Conservation (phyloP, 345 rosid genomes). For the Boechera retrofracta region DNA sequence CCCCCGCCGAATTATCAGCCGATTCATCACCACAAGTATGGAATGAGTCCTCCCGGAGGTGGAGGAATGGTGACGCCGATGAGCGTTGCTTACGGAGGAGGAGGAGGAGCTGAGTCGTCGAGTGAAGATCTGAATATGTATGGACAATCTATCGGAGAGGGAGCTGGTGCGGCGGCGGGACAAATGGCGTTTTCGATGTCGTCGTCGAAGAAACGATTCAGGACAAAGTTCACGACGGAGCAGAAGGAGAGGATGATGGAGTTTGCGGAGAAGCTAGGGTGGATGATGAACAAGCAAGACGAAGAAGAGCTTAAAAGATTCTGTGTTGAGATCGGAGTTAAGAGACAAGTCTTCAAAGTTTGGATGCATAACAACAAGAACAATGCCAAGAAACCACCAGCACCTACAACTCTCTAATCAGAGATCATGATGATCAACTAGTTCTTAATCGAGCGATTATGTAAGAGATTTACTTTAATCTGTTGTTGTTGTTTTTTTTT, state of each 20-base stretch:
- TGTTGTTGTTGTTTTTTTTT: constrained; percentile 5
- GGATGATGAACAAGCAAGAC: constrained; percentile 77
- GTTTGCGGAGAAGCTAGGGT: constrained; percentile 75
- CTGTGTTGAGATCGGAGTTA: constrained; percentile 69
- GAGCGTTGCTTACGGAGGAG: constrained; percentile 68
- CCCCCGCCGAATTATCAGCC: constrained; percentile 44
- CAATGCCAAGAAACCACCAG: constrained; percentile 56
- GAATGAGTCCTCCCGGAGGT: constrained; percentile 53
- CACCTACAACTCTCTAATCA: constrained; percentile 21
- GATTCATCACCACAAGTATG: constrained; percentile 48
- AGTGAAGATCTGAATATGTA: constrained; percentile 72
- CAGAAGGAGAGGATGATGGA: constrained; percentile 86
- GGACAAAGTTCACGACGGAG: constrained; percentile 70
- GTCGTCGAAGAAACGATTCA: constrained; percentile 62
- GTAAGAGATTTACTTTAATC: constrained; percentile 31
- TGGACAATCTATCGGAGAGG: constrained; percentile 56
- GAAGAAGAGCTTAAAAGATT: constrained; percentile 67
- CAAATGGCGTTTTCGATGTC: constrained; percentile 60
- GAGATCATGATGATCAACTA: not conserved
- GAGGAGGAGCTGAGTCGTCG: constrained; percentile 71
- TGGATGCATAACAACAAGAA: constrained; percentile 95
- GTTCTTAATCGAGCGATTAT: constrained; percentile 33
- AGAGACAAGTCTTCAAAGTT: constrained; percentile 76
- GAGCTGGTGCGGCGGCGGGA: constrained; percentile 41
- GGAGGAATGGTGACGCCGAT: constrained; percentile 68